phyloP scores from a whole-genome alignment of 257 asterid genomes.

The Osmanthus fragrans region DNA sequence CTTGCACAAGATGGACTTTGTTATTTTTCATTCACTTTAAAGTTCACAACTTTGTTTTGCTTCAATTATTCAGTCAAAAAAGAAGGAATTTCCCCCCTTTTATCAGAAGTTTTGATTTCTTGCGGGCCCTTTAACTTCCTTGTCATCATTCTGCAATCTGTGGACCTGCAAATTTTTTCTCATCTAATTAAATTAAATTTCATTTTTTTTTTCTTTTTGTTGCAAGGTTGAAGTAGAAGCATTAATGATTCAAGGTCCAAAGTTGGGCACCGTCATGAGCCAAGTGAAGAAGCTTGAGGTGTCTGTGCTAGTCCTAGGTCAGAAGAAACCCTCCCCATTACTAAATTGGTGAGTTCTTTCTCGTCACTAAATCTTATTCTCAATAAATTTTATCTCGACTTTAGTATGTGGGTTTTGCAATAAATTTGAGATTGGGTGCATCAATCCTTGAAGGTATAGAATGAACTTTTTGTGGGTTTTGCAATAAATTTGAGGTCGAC shows the following conservation, averaged over 20 bases:
- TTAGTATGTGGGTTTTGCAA: too few species aligned
- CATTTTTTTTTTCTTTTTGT: neutral
- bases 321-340: slow-evolving; percentile 58
- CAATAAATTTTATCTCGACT: neutral
- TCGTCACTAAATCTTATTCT: neutral
- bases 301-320: slow-evolving; percentile 82
- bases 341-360: slow-evolving; percentile 49
- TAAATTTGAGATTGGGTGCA: too few species aligned
- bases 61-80: slow-evolving; percentile 18
- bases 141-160: neutral
- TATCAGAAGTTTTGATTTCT: slow-evolving; percentile 10
- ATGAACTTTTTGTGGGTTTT: neutral
- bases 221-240: slow-evolving; percentile 89
- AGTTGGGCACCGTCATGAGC: slow-evolving; percentile 71
- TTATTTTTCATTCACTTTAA: neutral
- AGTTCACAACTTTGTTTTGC: slow-evolving; percentile 6
- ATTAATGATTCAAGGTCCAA: slow-evolving; percentile 80
- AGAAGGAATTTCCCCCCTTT: slow-evolving; percentile 17
- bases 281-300: slow-evolving; percentile 94
- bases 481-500: neutral
- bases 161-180: neutral
- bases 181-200: neutral
- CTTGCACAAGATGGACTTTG: neutral
- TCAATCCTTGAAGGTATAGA: too few species aligned
- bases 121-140: slow-evolving; percentile 11